phyloP scores from a whole-genome alignment of 2,329 filamentous ascomycete species.

The Didymella sp. region DNA sequence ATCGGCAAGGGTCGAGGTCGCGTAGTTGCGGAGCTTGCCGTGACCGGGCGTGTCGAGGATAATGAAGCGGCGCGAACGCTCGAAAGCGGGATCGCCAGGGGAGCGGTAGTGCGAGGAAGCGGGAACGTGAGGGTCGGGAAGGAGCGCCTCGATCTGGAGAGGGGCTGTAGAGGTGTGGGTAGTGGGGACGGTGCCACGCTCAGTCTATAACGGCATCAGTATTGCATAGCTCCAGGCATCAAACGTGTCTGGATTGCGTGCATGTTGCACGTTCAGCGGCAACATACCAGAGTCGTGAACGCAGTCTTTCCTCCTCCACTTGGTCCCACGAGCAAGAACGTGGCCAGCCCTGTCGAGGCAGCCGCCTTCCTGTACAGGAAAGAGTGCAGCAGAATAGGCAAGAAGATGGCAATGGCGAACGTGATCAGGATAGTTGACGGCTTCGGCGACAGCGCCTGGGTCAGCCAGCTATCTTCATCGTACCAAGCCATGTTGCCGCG shows the following conservation, averaged over 20 bases:
- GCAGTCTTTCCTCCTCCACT: slow-evolving; percentile 86
- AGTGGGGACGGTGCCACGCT: slow-evolving; percentile 61
- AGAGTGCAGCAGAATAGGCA: slow-evolving; percentile 79
- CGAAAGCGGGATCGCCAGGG: slow-evolving; percentile 65
- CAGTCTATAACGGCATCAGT: slow-evolving; percentile 46
- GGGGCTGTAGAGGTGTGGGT: slow-evolving; percentile 59
- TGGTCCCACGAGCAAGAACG: slow-evolving; percentile 81
- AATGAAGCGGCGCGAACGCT: slow-evolving; percentile 69
- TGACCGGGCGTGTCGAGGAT: slow-evolving; percentile 93
- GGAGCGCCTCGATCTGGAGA: slow-evolving; percentile 65
- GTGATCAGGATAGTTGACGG: slow-evolving; percentile 68
- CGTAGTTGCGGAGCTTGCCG: slow-evolving; percentile 83
- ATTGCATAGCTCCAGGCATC: background rate
- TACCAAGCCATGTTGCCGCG: slow-evolving; percentile 44
- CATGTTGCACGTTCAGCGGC: background rate
- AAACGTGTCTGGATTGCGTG: background rate
- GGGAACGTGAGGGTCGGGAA: slow-evolving; percentile 62
- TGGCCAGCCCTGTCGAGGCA: slow-evolving; percentile 70
- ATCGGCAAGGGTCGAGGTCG: slow-evolving; percentile 61
- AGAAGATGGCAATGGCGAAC: slow-evolving; percentile 70
- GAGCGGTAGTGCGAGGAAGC: slow-evolving; percentile 70
- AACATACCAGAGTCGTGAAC: slow-evolving; percentile 75
- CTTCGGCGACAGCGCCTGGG: slow-evolving; percentile 55
- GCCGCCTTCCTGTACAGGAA: slow-evolving; percentile 72
- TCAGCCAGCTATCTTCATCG: slow-evolving; percentile 54